Conservation (phyloP, 805 yeast genomes). For the Candida yuanshanica region DNA sequence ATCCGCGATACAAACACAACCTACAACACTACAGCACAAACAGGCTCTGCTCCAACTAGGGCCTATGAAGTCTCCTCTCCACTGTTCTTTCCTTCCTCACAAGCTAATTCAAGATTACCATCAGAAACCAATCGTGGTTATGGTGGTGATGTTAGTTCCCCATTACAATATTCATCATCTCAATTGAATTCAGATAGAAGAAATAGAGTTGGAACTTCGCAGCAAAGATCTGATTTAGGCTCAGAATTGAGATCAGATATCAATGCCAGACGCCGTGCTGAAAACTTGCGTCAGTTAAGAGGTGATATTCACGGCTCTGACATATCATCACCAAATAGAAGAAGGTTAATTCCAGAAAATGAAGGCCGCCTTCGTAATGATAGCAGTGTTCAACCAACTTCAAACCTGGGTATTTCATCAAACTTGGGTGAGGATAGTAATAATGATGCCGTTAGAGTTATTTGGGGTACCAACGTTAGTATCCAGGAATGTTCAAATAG, state of each 20-base stretch:
- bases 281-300: conserved; percentile 51
- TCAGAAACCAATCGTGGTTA: conserved; percentile 3
- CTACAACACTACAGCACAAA: conserved; percentile 16
- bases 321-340: conserved; percentile 58
- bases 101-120: conserved; percentile 16
- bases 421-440: conserved; percentile 27
- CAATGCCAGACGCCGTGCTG: conserved; percentile 33
- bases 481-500: conserved; percentile 79
- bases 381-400: conserved; percentile 21
- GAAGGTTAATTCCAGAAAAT: conserved; percentile 53
- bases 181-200: conserved; percentile 25
- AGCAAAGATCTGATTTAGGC: conserved; percentile 25
- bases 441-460: conserved; percentile 80
- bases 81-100: conserved; percentile 29
- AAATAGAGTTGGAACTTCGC: conserved; percentile 9
- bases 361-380: conserved; percentile 2
- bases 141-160: conserved; percentile 34
- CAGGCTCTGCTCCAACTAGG: conserved; percentile 1
- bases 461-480: conserved; percentile 98
- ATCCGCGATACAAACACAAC: conserved; percentile 23
- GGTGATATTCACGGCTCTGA: conserved; percentile 77
- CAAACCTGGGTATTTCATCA: conserved; percentile 18
- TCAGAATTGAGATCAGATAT: conserved; percentile 42
- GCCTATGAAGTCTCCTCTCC: conserved; percentile 26
- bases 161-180: conserved; percentile 39